A percentile compares a stretch with the other conserved stretches of the same genome.
These are phyloP conservation scores for Podaxis carcinomalis DNA, from an alignment of 768 basidiomycete genomes.

Conservation along the genomic window DNA sequence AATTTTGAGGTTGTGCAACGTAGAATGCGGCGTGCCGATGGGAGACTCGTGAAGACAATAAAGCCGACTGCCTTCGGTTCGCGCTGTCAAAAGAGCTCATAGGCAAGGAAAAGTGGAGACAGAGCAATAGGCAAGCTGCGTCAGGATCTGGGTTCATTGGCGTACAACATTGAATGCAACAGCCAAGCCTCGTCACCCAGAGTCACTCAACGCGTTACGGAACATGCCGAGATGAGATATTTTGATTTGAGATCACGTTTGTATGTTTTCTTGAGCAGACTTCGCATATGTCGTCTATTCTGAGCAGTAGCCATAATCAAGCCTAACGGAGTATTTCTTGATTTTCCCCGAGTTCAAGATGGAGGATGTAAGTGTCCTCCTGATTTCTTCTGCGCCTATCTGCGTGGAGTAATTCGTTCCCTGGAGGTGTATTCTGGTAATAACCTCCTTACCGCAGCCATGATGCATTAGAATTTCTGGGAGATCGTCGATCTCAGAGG, in stretches of 20 bases:
- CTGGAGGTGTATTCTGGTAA: background rate
- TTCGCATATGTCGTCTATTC: background rate
- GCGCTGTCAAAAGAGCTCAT: background rate
- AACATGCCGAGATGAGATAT: constrained; percentile 4
- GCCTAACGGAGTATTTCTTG: background rate
- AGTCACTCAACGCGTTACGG: background rate
- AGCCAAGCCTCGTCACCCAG: background rate
- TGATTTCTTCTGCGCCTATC: background rate
- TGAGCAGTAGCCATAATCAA: background rate
- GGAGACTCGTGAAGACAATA: background rate
- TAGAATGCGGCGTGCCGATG: background rate
- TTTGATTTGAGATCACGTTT: background rate
- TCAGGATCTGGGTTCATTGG: background rate
- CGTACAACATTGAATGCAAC: background rate
- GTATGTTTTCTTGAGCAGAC: constrained; percentile 1
- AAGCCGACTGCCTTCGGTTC: background rate
- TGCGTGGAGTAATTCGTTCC: background rate
- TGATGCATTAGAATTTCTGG: background rate
- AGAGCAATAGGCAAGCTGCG: constrained; percentile 4
- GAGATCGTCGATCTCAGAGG: constrained; percentile 2
- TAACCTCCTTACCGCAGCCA: background rate
- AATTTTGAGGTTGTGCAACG: constrained; percentile 3
- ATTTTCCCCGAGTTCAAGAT: background rate
- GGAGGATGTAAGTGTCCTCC: background rate
- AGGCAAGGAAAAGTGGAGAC: background rate